Conservation (phyloP, 352 stramenopile species). For the Globisporangium polare region DNA sequence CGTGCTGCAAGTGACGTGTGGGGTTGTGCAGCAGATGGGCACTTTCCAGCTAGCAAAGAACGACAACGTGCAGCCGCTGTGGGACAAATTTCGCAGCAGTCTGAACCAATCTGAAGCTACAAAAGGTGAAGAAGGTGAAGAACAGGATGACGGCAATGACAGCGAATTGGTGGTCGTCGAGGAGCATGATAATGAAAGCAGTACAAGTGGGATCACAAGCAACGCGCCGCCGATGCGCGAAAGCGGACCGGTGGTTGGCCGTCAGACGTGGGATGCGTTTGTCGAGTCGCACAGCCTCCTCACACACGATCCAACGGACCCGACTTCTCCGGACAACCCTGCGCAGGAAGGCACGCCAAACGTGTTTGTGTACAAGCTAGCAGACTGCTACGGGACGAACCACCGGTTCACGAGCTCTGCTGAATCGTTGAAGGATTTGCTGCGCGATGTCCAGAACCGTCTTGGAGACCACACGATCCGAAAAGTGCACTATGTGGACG, state of each 20-base stretch:
- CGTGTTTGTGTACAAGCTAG: conserved; percentile 83
- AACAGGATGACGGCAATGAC: conserved; percentile 24
- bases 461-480: conserved; percentile 73
- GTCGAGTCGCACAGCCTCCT: conserved; percentile 26
- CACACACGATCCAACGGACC: conserved; percentile 21
- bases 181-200: neutral
- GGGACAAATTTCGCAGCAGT: conserved; percentile 70
- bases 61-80: conserved; percentile 67
- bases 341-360: conserved; percentile 25
- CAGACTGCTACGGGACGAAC: conserved; percentile 77
- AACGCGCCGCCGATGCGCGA: neutral
- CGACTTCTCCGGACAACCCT: conserved; percentile 23
- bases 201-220: neutral
- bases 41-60: conserved; percentile 67
- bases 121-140: conserved; percentile 23
- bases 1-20: conserved; percentile 93
- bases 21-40: conserved; percentile 80
- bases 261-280: conserved; percentile 44
- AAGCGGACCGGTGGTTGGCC: conserved; percentile 29
- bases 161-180: conserved; percentile 3
- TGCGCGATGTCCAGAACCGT: conserved; percentile 67
- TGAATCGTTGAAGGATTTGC: conserved; percentile 62
- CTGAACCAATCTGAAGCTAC: conserved; percentile 30
- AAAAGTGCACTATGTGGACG: conserved; percentile 77
- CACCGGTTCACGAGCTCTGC: conserved; percentile 85